These are phyloP conservation scores for Mycena filopes DNA, from an alignment of 768 basidiomycete species.

Conservation along the genomic window DNA sequence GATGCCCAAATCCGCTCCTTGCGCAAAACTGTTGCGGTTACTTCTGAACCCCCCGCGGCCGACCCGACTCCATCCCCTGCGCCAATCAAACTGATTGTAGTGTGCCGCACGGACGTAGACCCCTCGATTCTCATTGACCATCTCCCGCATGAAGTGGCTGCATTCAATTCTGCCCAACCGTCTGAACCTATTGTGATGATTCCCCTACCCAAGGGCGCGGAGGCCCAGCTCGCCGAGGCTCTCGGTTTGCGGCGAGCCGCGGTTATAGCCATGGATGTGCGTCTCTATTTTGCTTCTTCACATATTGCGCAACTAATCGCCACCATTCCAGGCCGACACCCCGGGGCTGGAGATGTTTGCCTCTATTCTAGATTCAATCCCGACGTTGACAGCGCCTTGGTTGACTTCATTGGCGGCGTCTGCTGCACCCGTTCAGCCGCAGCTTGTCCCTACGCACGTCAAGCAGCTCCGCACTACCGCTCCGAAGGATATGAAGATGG, in stretches of 20 bases:
- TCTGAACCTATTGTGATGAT: conserved; percentile 62
- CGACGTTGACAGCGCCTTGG: conserved; percentile 75
- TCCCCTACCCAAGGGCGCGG: conserved; percentile 75
- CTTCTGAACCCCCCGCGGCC: conserved; percentile 24
- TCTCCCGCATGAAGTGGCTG: conserved; percentile 80
- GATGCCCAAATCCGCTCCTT: conserved; percentile 62
- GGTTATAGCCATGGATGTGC: conserved; percentile 74
- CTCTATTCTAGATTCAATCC: conserved; percentile 60
- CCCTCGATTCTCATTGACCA: conserved; percentile 79
- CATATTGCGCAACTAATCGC: background rate
- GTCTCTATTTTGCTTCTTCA: conserved; percentile 36
- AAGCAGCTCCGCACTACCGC: conserved; percentile 84
- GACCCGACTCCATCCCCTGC: conserved; percentile 31
- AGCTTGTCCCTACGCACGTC: conserved; percentile 76
- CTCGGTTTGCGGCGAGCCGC: conserved; percentile 77
- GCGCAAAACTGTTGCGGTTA: conserved; percentile 43
- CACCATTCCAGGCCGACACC: conserved; percentile 51
- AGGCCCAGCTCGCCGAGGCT: conserved; percentile 64
- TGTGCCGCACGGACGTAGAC: conserved; percentile 80
- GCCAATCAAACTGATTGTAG: conserved; percentile 63
- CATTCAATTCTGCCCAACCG: conserved; percentile 67
- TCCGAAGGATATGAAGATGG: conserved; percentile 81
- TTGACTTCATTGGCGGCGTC: conserved; percentile 44
- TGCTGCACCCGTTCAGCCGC: conserved; percentile 28
- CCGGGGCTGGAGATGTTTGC: conserved; percentile 49